phyloP scores from a whole-genome alignment of 352 stramenopile species.

The Phytophthora capsici region DNA sequence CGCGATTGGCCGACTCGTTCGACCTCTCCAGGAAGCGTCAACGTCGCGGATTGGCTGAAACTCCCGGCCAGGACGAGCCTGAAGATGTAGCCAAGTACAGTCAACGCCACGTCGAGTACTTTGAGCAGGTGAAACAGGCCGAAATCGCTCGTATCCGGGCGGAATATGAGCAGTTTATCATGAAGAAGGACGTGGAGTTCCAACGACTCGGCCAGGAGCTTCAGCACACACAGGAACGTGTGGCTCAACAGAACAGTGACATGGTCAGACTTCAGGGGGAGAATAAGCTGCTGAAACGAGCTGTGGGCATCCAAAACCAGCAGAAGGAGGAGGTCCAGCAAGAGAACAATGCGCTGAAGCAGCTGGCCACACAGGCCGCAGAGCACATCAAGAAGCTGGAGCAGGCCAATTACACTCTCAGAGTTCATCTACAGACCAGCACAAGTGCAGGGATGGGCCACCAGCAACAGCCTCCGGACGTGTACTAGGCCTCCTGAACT shows the following conservation, averaged over 20 bases:
- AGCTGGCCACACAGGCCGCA: slow-evolving; percentile 74
- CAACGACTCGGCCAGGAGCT: slow-evolving; percentile 69
- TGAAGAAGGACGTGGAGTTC: slow-evolving; percentile 83
- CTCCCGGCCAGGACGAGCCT: slow-evolving; percentile 20
- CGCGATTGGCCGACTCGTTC: slow-evolving; percentile 63
- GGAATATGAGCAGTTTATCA: slow-evolving; percentile 86
- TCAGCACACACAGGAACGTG: slow-evolving; percentile 47
- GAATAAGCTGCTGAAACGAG: slow-evolving; percentile 86
- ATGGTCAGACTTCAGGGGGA: slow-evolving; percentile 72
- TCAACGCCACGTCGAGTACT: slow-evolving; percentile 88
- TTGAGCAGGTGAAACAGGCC: slow-evolving; percentile 86
- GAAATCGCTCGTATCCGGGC: slow-evolving; percentile 80
- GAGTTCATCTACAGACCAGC: slow-evolving; percentile 86
- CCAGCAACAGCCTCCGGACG: slow-evolving; percentile 63
- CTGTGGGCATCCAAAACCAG: slow-evolving; percentile 88
- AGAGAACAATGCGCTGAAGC: slow-evolving; percentile 80
- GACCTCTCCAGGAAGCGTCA: slow-evolving; percentile 62
- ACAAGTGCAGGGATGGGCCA: slow-evolving; percentile 45
- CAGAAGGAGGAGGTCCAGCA: slow-evolving; percentile 84
- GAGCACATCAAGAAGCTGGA: slow-evolving; percentile 89
- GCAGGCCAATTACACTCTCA: slow-evolving; percentile 88
- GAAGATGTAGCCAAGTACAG: slow-evolving; percentile 82
- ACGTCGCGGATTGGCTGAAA: slow-evolving; percentile 38
- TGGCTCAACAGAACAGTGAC: slow-evolving; percentile 56
- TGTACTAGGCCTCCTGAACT: slow-evolving; percentile 53